Percentiles rank a stretch among this genome's conserved stretches.
phyloP scores from a whole-genome alignment of 192 early-diverging fungal genomes.

The Entophlyctis luteolus region DNA sequence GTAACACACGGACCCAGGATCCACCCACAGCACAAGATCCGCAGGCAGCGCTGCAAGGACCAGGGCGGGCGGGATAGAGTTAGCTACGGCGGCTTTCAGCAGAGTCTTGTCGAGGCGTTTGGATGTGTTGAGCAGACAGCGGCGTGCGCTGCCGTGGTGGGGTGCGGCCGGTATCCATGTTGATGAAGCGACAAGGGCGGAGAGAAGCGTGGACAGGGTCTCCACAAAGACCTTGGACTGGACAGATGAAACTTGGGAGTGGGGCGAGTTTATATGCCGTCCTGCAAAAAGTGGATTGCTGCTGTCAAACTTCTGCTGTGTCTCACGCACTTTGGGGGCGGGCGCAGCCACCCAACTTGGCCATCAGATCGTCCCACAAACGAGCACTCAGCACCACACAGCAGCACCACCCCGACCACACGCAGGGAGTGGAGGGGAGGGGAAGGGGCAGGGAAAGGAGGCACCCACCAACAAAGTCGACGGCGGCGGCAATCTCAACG shows the following conservation, averaged over 20 bases:
- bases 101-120: slow-evolving; percentile 15
- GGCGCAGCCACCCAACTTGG: background rate
- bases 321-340: background rate
- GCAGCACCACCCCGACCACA: background rate
- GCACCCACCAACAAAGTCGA: slow-evolving; percentile 18
- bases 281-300: slow-evolving; percentile 3
- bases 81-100: background rate
- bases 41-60: background rate
- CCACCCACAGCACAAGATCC: slow-evolving; percentile 15
- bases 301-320: background rate
- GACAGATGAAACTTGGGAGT: background rate
- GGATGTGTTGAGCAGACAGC: slow-evolving; percentile 6
- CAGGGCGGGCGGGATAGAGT: slow-evolving; percentile 10
- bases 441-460: background rate
- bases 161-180: slow-evolving; percentile 5
- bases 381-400: background rate
- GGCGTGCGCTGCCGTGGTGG: background rate
- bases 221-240: slow-evolving; percentile 1
- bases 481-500: background rate
- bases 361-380: background rate
- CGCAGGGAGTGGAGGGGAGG: background rate
- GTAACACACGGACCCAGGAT: slow-evolving; percentile 15
- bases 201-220: background rate
- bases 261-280: background rate
- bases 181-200: background rate